These are phyloP conservation scores for Yarrowia bubula DNA, from an alignment of 805 yeast species.

Conservation along the genomic window DNA sequence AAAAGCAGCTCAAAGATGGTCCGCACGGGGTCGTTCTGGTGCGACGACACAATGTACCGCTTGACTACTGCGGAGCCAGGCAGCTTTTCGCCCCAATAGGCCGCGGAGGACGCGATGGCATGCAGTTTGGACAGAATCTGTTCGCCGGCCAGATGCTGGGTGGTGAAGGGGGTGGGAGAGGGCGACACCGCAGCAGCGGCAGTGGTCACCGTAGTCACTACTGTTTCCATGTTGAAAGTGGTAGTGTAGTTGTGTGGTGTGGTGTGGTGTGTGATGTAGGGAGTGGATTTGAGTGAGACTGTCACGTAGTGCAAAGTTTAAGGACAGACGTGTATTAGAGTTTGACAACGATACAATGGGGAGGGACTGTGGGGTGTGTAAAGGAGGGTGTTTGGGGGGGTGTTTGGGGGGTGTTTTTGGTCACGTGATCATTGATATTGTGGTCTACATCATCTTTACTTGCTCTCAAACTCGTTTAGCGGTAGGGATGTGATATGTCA, in stretches of 20 bases:
- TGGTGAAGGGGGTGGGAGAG: slow-evolving; percentile 10
- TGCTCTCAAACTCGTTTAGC: no score
- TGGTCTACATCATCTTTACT: no score
- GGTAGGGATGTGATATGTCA: no score
- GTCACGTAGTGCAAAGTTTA: slow-evolving; percentile 17
- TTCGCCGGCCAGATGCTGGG: slow-evolving; percentile 22
- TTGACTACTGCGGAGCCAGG: slow-evolving; percentile 45
- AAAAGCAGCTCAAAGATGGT: slow-evolving; percentile 76
- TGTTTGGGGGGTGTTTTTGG: no score
- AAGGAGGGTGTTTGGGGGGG: not conserved
- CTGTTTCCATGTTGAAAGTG: not conserved
- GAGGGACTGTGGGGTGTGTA: not conserved
- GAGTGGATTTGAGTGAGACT: not conserved
- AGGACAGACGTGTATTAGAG: not conserved
- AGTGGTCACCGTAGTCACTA: slow-evolving; percentile 1
- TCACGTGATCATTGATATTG: no score
- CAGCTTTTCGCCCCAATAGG: slow-evolving; percentile 30
- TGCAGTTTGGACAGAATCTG: slow-evolving; percentile 24
- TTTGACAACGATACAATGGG: not conserved
- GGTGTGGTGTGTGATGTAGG: not conserved
- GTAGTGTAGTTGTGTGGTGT: not conserved
- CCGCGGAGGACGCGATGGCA: slow-evolving; percentile 18
- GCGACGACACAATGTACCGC: slow-evolving; percentile 77
- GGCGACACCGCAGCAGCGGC: slow-evolving; percentile 19
- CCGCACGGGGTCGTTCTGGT: slow-evolving; percentile 90